A percentile compares a stretch with the other conserved stretches of the same genome.
Evolutionary conservation across 2,329 filamentous ascomycete genomes (phyloP).

Genomic region (Penicillium glabrum): DNA sequence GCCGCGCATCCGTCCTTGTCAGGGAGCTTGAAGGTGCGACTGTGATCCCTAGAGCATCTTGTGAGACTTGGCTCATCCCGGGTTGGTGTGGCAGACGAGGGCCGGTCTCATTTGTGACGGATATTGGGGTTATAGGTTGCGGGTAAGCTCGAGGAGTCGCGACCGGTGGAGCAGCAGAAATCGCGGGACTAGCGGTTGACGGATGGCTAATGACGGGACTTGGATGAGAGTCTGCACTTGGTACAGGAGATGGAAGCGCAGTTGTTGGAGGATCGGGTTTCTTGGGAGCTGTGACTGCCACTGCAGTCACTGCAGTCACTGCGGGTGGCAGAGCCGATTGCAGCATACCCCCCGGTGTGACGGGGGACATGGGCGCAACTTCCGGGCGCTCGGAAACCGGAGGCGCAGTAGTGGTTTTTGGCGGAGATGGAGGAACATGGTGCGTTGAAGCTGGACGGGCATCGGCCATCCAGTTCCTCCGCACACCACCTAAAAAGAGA

Average conservation of each 20-base stretch:
- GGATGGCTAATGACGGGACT: conserved; percentile 23
- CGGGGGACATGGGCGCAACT: conserved; percentile 19
- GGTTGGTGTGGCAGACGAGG: background rate
- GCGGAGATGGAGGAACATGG: background rate
- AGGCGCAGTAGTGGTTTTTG: background rate
- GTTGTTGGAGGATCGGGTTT: conserved; percentile 10
- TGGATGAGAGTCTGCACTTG: conserved; percentile 26
- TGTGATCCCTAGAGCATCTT: background rate
- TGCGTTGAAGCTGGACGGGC: background rate
- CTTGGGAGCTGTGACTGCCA: conserved; percentile 1
- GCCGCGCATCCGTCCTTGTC: background rate
- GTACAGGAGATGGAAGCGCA: conserved; percentile 31
- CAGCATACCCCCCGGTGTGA: conserved; percentile 16
- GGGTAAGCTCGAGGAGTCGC: background rate
- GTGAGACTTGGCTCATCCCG: background rate
- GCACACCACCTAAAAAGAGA: conserved; percentile 39
- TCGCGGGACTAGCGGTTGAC: background rate
- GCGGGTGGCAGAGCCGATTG: background rate
- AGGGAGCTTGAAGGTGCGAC: background rate
- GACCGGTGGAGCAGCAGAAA: background rate
- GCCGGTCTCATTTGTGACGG: background rate
- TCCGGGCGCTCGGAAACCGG: background rate
- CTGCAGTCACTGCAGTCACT: conserved; percentile 1
- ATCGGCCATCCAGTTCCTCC: conserved; percentile 39
- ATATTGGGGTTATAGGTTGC: background rate